A percentile compares a stretch with the other conserved stretches of the same genome.
phyloP scores from a whole-genome alignment of 2,329 filamentous ascomycete genomes.

The Nemania serpens region DNA sequence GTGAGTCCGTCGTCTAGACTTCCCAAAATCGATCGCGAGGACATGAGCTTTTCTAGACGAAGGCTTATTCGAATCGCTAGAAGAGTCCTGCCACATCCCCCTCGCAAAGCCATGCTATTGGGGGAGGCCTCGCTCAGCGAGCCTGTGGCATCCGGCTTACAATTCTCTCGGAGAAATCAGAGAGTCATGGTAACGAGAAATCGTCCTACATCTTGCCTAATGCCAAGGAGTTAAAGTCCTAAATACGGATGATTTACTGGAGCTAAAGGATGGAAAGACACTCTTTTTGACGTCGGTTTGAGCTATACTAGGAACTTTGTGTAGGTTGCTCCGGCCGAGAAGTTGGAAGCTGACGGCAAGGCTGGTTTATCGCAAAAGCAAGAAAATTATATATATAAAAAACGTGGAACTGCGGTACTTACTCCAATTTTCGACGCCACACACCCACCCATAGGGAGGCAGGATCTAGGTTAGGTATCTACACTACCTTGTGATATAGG shows the following conservation, averaged over 20 bases:
- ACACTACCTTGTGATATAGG: background rate
- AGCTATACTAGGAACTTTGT: background rate
- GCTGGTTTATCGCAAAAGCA: constrained; percentile 20
- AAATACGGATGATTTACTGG: too few relatives aligned
- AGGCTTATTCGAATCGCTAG: background rate
- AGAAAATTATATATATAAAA: background rate
- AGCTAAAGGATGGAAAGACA: background rate
- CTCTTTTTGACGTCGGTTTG: background rate
- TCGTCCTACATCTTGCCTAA: too few relatives aligned
- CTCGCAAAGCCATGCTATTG: constrained; percentile 14
- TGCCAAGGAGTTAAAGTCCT: too few relatives aligned
- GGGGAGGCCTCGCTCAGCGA: constrained; percentile 19
- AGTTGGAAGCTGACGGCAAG: constrained; percentile 17
- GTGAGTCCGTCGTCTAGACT: background rate
- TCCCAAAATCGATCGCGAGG: background rate
- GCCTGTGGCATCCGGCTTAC: background rate
- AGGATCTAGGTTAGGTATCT: too few relatives aligned
- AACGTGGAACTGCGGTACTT: background rate
- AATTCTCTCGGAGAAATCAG: too few relatives aligned
- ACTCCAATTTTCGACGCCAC: constrained; percentile 11
- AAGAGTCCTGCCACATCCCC: background rate
- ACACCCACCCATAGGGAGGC: too few relatives aligned
- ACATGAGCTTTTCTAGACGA: background rate
- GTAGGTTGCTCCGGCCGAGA: background rate
- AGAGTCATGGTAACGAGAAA: too few relatives aligned